phyloP scores from a whole-genome alignment of 2,329 filamentous ascomycete species.

The Exserohilum rostratum region DNA sequence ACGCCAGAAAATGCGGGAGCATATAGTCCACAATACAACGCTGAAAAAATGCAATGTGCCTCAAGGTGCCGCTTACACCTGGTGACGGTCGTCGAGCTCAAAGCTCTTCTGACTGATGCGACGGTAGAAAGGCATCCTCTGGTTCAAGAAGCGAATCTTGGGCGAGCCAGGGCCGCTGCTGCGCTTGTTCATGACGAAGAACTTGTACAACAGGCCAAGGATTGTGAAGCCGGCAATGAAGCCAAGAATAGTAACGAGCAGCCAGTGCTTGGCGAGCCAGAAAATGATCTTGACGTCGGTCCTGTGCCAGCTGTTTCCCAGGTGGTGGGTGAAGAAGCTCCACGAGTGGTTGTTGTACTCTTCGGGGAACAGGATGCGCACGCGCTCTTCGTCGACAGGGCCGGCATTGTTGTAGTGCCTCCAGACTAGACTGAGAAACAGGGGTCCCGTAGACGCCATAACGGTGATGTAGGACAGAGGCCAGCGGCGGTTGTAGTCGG shows the following conservation, averaged over 20 bases:
- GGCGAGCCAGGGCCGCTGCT: conserved; percentile 21
- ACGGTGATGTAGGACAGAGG: conserved; percentile 75
- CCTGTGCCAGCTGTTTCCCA: conserved; percentile 70
- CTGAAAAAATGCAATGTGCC: conserved; percentile 29
- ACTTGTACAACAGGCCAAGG: conserved; percentile 59
- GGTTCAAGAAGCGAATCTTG: conserved; percentile 23
- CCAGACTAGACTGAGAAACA: conserved; percentile 78
- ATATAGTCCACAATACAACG: conserved; percentile 22
- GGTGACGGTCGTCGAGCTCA: conserved; percentile 44
- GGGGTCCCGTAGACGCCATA: conserved; percentile 77
- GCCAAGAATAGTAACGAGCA: conserved; percentile 61
- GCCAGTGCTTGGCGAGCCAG: conserved; percentile 65
- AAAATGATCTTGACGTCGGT: conserved; percentile 69
- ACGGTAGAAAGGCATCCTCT: conserved; percentile 45
- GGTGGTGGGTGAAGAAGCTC: conserved; percentile 74
- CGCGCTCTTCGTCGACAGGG: conserved; percentile 57
- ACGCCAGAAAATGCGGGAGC: conserved; percentile 36
- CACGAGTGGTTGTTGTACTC: conserved; percentile 72
- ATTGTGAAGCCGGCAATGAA: conserved; percentile 59
- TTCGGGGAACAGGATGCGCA: conserved; percentile 71
- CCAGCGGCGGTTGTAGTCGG: conserved; percentile 72
- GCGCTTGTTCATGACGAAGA: conserved; percentile 50
- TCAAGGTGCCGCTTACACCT: conserved; percentile 32
- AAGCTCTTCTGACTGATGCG: conserved; percentile 46
- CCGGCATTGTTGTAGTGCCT: conserved; percentile 70